phyloP scores from a whole-genome alignment of 1,139 yeast genomes.

The Maudiozyma humilis region DNA sequence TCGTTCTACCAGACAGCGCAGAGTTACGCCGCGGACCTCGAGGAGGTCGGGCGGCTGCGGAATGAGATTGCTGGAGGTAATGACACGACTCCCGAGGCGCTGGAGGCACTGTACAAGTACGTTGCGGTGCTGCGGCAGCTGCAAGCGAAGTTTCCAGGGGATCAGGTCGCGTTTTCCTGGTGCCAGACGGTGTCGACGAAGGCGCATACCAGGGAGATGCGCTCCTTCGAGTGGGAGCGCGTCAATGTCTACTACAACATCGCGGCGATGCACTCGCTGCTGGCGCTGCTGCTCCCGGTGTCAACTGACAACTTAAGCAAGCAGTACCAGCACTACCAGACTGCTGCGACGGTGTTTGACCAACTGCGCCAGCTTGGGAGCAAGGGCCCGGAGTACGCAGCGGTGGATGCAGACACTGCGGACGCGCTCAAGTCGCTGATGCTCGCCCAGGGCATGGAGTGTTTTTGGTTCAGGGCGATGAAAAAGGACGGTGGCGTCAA shows the following conservation, averaged over 20 bases:
- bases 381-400: slow-evolving; percentile 18
- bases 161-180: slow-evolving; percentile 58
- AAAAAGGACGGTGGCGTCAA: slow-evolving; percentile 40
- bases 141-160: slow-evolving; percentile 38
- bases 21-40: slow-evolving; percentile 47
- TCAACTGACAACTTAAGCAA: slow-evolving; percentile 44
- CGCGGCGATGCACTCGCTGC: slow-evolving; percentile 53
- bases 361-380: slow-evolving; percentile 27
- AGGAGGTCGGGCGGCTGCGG: slow-evolving; percentile 36
- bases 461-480: slow-evolving; percentile 70
- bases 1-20: slow-evolving; percentile 63
- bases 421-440: slow-evolving; percentile 41
- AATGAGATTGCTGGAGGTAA: slow-evolving; percentile 28
- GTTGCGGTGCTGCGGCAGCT: slow-evolving; percentile 32
- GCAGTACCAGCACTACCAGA: slow-evolving; percentile 58
- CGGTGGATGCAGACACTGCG: slow-evolving; percentile 37
- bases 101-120: slow-evolving; percentile 32
- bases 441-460: slow-evolving; percentile 84
- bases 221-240: slow-evolving; percentile 50
- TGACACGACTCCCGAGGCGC: slow-evolving; percentile 24
- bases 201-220: slow-evolving; percentile 39
- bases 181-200: slow-evolving; percentile 55
- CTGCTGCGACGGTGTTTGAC: slow-evolving; percentile 48
- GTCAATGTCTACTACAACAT: slow-evolving; percentile 59
- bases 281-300: slow-evolving; percentile 38